Conservation (phyloP, 1,284 basidiomycete species). For the Trametes pubescens region DNA sequence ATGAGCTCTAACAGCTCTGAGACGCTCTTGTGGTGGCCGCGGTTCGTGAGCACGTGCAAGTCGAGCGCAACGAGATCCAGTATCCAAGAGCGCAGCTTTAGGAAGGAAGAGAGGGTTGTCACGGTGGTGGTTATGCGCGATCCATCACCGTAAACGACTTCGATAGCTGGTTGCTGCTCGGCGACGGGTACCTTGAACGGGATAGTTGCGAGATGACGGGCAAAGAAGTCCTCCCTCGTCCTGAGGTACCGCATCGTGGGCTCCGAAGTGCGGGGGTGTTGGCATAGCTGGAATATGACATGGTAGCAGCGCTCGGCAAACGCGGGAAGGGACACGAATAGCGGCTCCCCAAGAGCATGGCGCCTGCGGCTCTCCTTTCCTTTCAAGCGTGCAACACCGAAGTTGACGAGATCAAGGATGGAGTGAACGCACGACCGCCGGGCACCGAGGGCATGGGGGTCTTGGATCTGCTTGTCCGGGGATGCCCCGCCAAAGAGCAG, state of each 20-base stretch:
- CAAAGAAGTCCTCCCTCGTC: conserved; percentile 90
- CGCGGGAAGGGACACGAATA: conserved; percentile 76
- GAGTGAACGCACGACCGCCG: conserved; percentile 82
- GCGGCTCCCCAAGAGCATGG: conserved; percentile 50
- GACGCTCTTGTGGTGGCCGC: conserved; percentile 76
- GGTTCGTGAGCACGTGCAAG: conserved; percentile 85
- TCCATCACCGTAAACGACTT: conserved; percentile 79
- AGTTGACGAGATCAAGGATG: conserved; percentile 80
- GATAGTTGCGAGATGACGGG: conserved; percentile 80
- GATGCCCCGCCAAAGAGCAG: conserved; percentile 78
- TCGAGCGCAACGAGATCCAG: conserved; percentile 91
- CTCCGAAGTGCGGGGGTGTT: conserved; percentile 85
- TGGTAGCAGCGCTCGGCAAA: conserved; percentile 90
- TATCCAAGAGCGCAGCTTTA: conserved; percentile 86
- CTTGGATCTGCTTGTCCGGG: conserved; percentile 69
- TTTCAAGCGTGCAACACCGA: conserved; percentile 67
- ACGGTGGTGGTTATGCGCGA: conserved; percentile 79
- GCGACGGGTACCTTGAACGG: conserved; percentile 67
- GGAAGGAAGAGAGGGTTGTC: conserved; percentile 77
- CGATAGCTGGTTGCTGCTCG: conserved; percentile 63
- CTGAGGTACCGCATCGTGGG: conserved; percentile 90
- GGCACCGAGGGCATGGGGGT: conserved; percentile 77
- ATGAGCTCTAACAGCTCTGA: conserved; percentile 77
- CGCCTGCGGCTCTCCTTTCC: conserved; percentile 50
- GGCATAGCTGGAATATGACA: conserved; percentile 87